A percentile compares a stretch with the other conserved stretches of the same genome.
phyloP scores from a whole-genome alignment of 495 filamentous ascomycete species.

The Peziza echinospora region DNA sequence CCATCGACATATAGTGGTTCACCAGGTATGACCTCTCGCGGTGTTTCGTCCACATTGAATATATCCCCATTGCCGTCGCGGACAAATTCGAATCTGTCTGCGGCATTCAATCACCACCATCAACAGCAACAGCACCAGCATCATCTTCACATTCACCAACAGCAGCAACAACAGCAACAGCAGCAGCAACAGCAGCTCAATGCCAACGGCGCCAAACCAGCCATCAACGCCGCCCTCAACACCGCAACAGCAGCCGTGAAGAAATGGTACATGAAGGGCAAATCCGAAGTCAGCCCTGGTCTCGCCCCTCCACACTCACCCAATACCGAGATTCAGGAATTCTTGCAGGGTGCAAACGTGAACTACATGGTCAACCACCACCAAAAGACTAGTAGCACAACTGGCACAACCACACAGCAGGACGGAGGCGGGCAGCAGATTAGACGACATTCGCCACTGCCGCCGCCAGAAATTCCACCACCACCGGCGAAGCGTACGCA shows the following conservation, averaged over 20 bases:
- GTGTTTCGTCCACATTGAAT: too few relatives aligned
- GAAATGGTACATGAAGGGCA: conserved; percentile 41
- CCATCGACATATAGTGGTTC: not conserved
- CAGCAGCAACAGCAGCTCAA: conserved; percentile 19
- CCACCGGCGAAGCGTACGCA: conserved; percentile 36
- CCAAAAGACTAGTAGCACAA: too few relatives aligned
- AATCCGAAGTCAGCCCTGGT: conserved; percentile 16
- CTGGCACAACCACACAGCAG: too few relatives aligned
- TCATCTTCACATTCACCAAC: too few relatives aligned
- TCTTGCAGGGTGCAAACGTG: too few relatives aligned
- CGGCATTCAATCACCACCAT: not conserved
- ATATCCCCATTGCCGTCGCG: not conserved
- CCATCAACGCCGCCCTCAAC: conserved; percentile 28
- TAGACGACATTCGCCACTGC: too few relatives aligned
- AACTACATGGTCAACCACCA: too few relatives aligned
- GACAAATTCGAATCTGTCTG: not conserved
- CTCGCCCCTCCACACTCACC: too few relatives aligned
- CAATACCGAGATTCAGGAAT: too few relatives aligned
- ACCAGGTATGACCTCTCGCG: not conserved
- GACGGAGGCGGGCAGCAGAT: too few relatives aligned
- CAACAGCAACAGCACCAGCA: too few relatives aligned
- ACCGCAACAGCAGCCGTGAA: conserved; percentile 58
- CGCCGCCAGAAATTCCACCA: conserved; percentile 47
- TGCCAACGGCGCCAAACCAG: not conserved
- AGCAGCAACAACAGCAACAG: conserved; percentile 22